Evolutionary conservation across 257 asterid genomes (phyloP), one percentile per base, ranked within the genome.

Genomic region (Gentiana dahurica): DNA sequence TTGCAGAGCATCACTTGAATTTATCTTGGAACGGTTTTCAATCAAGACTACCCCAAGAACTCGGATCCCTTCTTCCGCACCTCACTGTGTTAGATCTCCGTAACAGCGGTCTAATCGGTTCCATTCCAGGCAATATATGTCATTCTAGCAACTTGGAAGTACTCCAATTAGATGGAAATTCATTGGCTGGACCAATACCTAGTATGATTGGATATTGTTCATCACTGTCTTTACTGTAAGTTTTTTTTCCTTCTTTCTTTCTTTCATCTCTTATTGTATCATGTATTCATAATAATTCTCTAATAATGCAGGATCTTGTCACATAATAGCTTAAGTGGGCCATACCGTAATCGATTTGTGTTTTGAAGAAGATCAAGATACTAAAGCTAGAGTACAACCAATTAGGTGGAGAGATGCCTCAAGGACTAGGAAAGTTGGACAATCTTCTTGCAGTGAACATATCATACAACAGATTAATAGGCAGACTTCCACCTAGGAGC

Each of bases 131-230:
- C 13, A 94, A 83, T 63, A 73, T 92, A 9, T 92, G 97, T 63
- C 89, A 78, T 47, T 88, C 99, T 6, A 89, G 91, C 52, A 85
- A 83, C 83, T 66, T 92, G 68, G 68, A 70, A 13, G 83, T 92
- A 46, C 89, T 92, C 62, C 99, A 92, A 63, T 90, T 92, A 41
- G 99, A 92, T 80, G 97, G 82, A 12, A 92, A 92, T 68, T 71
- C 77, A 12, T 70, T 92, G 55, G 74, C 0, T 6, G 97, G 95
- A 32, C 75, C 77, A 3, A 75, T 92, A 58, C 97, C 99, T 49
- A 53, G 66, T 37, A 91, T 81, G 60, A 81, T 92, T 3, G 95
- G 91, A 53, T 83, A 92, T 68, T 92, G 99, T 56, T 81, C 99
- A 34, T 79, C 95, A 2, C 94, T 92, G 56, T 73, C 63, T 76